phyloP scores from a whole-genome alignment of 2,329 filamentous ascomycete species.

The Microdochium nivale region DNA sequence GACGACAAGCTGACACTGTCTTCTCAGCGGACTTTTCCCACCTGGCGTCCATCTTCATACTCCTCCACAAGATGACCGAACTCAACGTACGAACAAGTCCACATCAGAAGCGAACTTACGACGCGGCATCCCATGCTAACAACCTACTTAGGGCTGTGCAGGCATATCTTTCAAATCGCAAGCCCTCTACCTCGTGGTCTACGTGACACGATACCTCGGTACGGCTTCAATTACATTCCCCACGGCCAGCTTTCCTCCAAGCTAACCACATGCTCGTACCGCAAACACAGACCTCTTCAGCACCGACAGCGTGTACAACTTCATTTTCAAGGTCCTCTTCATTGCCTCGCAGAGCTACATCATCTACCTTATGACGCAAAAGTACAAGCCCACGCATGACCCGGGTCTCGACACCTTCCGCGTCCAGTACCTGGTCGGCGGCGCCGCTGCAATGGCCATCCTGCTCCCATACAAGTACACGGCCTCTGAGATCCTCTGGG shows the following conservation, averaged over 20 bases:
- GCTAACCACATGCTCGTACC: not conserved
- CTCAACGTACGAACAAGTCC: constrained; percentile 59
- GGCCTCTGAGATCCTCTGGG: constrained; percentile 82
- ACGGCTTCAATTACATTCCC: constrained; percentile 11
- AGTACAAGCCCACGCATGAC: constrained; percentile 96
- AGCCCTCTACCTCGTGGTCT: constrained; percentile 88
- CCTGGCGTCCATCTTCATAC: constrained; percentile 84
- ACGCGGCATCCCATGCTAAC: constrained; percentile 8
- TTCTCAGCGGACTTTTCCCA: constrained; percentile 87
- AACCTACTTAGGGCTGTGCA: constrained; percentile 68
- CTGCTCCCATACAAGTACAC: constrained; percentile 82
- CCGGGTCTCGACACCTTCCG: constrained; percentile 96
- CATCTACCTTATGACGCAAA: constrained; percentile 94
- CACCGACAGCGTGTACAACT: constrained; percentile 80
- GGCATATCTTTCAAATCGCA: constrained; percentile 99
- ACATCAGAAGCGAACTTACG: not conserved
- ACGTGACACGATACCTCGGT: constrained; percentile 88
- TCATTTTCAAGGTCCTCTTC: constrained; percentile 93
- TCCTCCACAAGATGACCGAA: constrained; percentile 93
- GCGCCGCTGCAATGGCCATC: constrained; percentile 68
- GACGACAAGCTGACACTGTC: constrained; percentile 9
- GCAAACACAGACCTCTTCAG: constrained; percentile 67
- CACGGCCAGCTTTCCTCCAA: not conserved
- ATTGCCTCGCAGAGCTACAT: constrained; percentile 86
- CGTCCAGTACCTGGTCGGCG: constrained; percentile 85